Evolutionary conservation across 164 flowering plant species (phyloP).

Genomic region (Paratinospora sagittata): DNA sequence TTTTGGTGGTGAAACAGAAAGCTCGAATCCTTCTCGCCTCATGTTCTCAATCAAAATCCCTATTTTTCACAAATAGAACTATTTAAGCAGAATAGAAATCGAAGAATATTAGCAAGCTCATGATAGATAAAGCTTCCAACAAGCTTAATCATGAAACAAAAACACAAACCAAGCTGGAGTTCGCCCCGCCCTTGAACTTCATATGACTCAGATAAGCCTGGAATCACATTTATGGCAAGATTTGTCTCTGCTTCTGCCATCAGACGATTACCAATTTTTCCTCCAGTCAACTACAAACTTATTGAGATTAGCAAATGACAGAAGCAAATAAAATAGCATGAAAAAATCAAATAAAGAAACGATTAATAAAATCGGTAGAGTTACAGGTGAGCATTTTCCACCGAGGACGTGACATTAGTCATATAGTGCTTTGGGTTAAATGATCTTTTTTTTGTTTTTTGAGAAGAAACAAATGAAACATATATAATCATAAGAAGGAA

Average conservation of each 20-base stretch:
- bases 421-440: too few relatives aligned
- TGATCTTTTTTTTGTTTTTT: too few relatives aligned
- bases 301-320: conserved; percentile 6
- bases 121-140: not conserved
- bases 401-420: not conserved
- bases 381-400: not conserved
- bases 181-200: conserved; percentile 99
- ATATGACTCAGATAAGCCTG: conserved; percentile 79
- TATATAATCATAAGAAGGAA: too few relatives aligned
- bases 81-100: not conserved
- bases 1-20: conserved; percentile 97
- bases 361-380: not conserved
- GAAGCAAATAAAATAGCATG: not conserved
- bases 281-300: conserved; percentile 72
- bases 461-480: too few relatives aligned
- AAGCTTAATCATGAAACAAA: not conserved
- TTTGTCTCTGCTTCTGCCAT: conserved; percentile 95
- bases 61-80: conserved; percentile 22
- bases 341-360: not conserved
- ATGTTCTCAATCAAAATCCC: conserved; percentile 98
- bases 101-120: not conserved
- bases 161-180: conserved; percentile 87
- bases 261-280: conserved; percentile 84
- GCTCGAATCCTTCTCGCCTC: conserved; percentile 99
- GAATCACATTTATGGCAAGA: conserved; percentile 95